Base-by-base conservation (phyloP, 2,329 filamentous ascomycete genomes). In the Claviceps capensis region DNA sequence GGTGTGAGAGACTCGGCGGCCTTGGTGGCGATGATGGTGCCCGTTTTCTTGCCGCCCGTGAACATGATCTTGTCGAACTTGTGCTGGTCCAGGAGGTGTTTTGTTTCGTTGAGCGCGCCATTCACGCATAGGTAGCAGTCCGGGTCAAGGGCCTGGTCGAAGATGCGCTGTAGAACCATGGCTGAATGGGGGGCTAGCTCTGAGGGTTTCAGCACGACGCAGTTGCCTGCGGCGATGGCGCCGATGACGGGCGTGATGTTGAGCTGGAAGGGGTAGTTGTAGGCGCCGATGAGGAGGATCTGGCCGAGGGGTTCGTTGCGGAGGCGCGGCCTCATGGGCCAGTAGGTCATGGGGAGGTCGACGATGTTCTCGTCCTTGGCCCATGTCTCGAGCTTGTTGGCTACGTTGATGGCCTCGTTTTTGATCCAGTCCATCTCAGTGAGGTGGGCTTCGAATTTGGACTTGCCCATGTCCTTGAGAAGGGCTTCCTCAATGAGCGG, bases 51-150 rank as follows among this genome's bases (percentile, higher is more conserved):
- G 61, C 82, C 83, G 51, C 93, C 93, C 1, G 93, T 98, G 72
- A 95, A 98, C 74, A 93, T 90, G 62, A 98, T 94, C 78, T 96
- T 97, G 72, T 94, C 90, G 85, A 90, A 98, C 67, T 91, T 91
- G 72, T 89, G 19, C 5, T 14, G 81, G 53, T 91, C 81, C 37
- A 98, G 77, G 45, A 97, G 72, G 13, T 82, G 82, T 46, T 86
- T 88, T 4, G 86, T 89, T 73, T 95, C 88, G 4, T 83, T 76
- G 19, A 95, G 70, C 30, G 74, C 82, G 54, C 93, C 93, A 65
- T 96, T 93, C 58, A 96, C 74, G 53, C 88, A 79, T 38, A 74
- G 72, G 69, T 88, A 96, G 59, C 82, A 83, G 16, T 81, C 78
- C 1, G 81, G 79, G 65, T 97, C 93, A 50, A 98, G 81, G 41